Evolutionary conservation across 2,329 filamentous ascomycete species (phyloP).

Genomic region (Xylariales sp.): DNA sequence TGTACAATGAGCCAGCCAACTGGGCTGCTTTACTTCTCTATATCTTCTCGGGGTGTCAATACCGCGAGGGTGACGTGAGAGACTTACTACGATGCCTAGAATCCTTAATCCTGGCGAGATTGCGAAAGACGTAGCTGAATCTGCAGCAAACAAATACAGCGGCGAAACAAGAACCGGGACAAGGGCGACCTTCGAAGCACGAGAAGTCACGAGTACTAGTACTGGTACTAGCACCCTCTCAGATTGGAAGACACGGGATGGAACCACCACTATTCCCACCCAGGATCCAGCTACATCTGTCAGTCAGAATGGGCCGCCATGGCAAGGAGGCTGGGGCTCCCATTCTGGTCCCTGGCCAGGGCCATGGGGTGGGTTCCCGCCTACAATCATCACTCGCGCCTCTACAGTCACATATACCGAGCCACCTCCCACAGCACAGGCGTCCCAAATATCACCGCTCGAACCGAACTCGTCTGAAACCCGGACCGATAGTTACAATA

Average conservation of each 20-base stretch:
- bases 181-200: not conserved
- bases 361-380: slow-evolving; percentile 18
- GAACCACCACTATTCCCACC: not conserved
- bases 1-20: not conserved
- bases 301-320: slow-evolving; percentile 1
- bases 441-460: slow-evolving; percentile 1
- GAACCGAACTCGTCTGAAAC: not conserved
- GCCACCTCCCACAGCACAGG: not conserved
- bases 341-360: not conserved
- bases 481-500: not conserved
- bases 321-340: slow-evolving; percentile 15
- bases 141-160: not conserved
- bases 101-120: not conserved
- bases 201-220: slow-evolving; percentile 1
- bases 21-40: not conserved
- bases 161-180: not conserved
- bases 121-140: not conserved
- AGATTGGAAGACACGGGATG: not conserved
- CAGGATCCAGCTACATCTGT: not conserved
- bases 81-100: not conserved
- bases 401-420: slow-evolving; percentile 24
- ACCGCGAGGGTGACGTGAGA: not conserved
- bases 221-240: not conserved
- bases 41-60: not conserved
- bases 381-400: slow-evolving; percentile 19